Conservation (phyloP, 1,284 basidiomycete genomes). For the Ceraceosorus bombacis region DNA sequence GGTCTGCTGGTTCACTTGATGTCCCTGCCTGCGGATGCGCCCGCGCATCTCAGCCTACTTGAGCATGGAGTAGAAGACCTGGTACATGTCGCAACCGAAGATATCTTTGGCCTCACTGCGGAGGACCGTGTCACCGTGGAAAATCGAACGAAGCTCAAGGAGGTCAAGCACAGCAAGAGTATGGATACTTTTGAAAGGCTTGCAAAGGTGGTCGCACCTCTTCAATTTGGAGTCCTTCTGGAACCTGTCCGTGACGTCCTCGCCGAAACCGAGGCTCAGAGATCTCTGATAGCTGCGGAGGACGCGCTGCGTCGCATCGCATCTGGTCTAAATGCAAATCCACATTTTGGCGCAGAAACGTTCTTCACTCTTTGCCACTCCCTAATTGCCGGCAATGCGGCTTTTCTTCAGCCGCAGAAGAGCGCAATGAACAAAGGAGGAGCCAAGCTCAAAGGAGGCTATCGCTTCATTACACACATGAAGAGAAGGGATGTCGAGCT, state of each 20-base stretch:
- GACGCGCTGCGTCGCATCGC: conserved; percentile 78
- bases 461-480: conserved; percentile 25
- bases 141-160: conserved; percentile 69
- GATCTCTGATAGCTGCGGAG: conserved; percentile 77
- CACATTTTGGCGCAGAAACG: conserved; percentile 63
- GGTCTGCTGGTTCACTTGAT: conserved; percentile 64
- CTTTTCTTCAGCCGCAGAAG: conserved; percentile 54
- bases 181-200: conserved; percentile 46
- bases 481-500: conserved; percentile 40
- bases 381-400: conserved; percentile 80
- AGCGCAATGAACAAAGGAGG: conserved; percentile 9
- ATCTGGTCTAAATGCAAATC: conserved; percentile 75
- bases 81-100: conserved; percentile 78
- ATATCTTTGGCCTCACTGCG: conserved; percentile 87
- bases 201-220: conserved; percentile 30
- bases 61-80: conserved; percentile 69
- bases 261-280: conserved; percentile 72
- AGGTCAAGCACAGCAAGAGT: conserved; percentile 46
- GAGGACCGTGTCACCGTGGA: conserved; percentile 82
- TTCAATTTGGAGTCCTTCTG: conserved; percentile 66
- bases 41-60: conserved; percentile 51
- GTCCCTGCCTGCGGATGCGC: conserved; percentile 56
- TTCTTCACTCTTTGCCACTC: conserved; percentile 79
- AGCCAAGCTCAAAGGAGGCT: conserved; percentile 11
- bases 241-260: conserved; percentile 75